Evolutionary conservation across 2,329 filamentous ascomycete genomes (phyloP), one percentile per base, ranked within the genome.

Genomic region (Paracoccidioides brasiliensis): DNA sequence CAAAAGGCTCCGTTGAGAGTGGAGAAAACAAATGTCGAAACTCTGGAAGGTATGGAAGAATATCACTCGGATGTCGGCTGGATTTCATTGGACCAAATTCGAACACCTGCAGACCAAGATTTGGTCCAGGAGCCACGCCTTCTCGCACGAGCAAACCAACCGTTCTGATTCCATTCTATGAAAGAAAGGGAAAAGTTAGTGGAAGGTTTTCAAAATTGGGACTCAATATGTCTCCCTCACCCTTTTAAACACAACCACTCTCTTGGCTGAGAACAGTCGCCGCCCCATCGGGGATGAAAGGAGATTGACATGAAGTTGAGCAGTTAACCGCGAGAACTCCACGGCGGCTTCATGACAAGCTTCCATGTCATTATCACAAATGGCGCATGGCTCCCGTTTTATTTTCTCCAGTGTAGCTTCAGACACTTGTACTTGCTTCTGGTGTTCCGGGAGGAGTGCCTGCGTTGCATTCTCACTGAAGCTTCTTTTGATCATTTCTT

Each of bases 401-500:
- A 97, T 82, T 72, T 91, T 95, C 54, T 84, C 89, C 55, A 98
- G 73, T 72, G 94, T 91, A 3, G 88, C 90, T 69, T 98, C 90
- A 0, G 90, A 94, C 2, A 95, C 63, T 68, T 91, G 90, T 58
- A 98, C 89, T 56, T 90, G 86, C 70, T 95, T 95, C 71, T 98
- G 90, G 64, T 97, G 91, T 70, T 97, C 90, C 0, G 93, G 93
- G 1, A 97, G 76, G 10, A 97, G 74, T 59, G 94, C 90, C 67
- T 98, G 93, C 0, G 91, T 97, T 30, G 91, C 91, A 71, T 98
- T 93, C 70, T 98, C 93, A 53, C 91, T 96, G 76, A 98, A 98
- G 69, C 90, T 96, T 61, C 93, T 86, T 78, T 98, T 98, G 76
- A 98, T 98, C 93, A 98, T 98, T 72, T 98, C 93, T 69, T 98